phyloP scores from a whole-genome alignment of 2,329 filamentous ascomycete species.

The Cladophialophora exuberans region DNA sequence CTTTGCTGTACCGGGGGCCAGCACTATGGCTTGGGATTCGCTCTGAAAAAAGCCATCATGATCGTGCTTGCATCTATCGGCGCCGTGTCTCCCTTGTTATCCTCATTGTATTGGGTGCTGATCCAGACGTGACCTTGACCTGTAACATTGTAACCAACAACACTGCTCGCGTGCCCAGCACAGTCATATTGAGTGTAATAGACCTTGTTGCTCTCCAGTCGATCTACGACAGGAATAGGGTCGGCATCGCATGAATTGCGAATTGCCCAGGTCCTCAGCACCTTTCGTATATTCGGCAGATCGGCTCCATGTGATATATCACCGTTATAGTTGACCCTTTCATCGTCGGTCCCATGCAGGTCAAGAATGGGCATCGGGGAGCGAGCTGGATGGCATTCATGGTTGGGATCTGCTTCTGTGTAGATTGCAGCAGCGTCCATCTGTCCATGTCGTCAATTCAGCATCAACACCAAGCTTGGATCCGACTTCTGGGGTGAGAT shows the following conservation, averaged over 20 bases:
- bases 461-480: no score
- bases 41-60: constrained; percentile 31
- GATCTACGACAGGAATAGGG: constrained; percentile 6
- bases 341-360: constrained; percentile 41
- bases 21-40: neutral
- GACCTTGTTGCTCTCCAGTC: constrained; percentile 2
- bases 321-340: constrained; percentile 38
- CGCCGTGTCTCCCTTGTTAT: constrained; percentile 25
- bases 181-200: constrained; percentile 12
- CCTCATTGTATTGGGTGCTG: constrained; percentile 28
- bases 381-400: constrained; percentile 36
- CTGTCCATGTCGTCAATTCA: constrained; percentile 46
- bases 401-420: constrained; percentile 22
- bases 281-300: neutral
- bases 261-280: neutral
- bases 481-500: no score
- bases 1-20: no score
- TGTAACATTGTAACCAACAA: constrained; percentile 30
- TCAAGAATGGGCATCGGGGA: constrained; percentile 47
- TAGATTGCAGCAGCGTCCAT: constrained; percentile 46
- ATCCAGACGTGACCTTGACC: constrained; percentile 32
- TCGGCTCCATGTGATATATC: constrained; percentile 31
- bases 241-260: neutral
- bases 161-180: constrained; percentile 5
- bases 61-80: constrained; percentile 30